Evolutionary conservation across 768 basidiomycete species (phyloP).

Genomic region (Crucibulum laeve): DNA sequence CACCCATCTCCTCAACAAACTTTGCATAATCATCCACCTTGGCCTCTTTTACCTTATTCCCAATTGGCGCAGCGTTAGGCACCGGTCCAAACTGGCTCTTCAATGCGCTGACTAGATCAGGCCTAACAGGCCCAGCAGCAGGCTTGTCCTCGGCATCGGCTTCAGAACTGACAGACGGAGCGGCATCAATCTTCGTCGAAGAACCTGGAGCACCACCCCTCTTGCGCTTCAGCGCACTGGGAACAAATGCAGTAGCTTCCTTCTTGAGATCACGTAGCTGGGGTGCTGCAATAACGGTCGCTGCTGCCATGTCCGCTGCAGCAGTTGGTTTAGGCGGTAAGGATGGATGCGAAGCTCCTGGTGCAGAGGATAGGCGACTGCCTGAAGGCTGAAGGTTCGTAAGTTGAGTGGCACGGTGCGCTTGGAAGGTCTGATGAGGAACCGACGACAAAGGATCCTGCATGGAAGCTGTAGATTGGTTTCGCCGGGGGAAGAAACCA

Average conservation of each 20-base stretch:
- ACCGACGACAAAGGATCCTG: slow-evolving; percentile 77
- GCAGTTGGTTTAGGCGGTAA: slow-evolving; percentile 29
- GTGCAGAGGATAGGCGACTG: slow-evolving; percentile 19
- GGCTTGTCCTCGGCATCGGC: slow-evolving; percentile 25
- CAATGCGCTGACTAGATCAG: slow-evolving; percentile 62
- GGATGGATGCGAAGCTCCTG: slow-evolving; percentile 20
- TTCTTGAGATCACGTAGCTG: slow-evolving; percentile 91
- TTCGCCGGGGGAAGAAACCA: slow-evolving; percentile 59
- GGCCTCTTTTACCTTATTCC: slow-evolving; percentile 16
- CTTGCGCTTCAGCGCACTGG: slow-evolving; percentile 76
- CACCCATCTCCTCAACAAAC: slow-evolving; percentile 73
- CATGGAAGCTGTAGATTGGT: slow-evolving; percentile 45
- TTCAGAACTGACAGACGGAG: slow-evolving; percentile 44
- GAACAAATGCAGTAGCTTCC: slow-evolving; percentile 91
- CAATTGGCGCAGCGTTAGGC: slow-evolving; percentile 14
- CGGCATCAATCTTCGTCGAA: slow-evolving; percentile 54
- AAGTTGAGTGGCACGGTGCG: slow-evolving; percentile 47
- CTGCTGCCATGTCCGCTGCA: slow-evolving; percentile 40
- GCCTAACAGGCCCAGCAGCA: slow-evolving; percentile 37
- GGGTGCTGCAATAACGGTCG: slow-evolving; percentile 80
- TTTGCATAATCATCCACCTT: slow-evolving; percentile 69
- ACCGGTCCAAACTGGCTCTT: slow-evolving; percentile 55
- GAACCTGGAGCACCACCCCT: slow-evolving; percentile 33
- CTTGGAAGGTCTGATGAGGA: slow-evolving; percentile 78
- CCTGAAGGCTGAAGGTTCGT: slow-evolving; percentile 40